phyloP scores from a whole-genome alignment of 2,329 filamentous ascomycete species.

The Alternaria atra region DNA sequence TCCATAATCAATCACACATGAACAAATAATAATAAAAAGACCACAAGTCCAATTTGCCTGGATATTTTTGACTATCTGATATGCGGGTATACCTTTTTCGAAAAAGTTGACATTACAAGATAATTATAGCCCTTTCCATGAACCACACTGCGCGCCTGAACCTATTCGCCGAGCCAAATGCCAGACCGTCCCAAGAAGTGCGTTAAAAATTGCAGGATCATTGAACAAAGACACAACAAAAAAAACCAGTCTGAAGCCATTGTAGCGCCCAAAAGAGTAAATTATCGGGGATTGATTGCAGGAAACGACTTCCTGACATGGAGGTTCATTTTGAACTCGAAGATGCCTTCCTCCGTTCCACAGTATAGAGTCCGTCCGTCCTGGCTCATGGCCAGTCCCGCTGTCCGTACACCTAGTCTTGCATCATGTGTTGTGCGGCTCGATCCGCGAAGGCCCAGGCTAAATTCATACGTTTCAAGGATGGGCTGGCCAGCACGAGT shows the following conservation, averaged over 20 bases:
- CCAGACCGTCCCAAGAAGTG: not conserved
- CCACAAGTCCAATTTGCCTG: not conserved
- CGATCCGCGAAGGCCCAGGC: constrained; percentile 34
- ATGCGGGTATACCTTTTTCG: constrained; percentile 17
- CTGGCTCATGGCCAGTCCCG: constrained; percentile 59
- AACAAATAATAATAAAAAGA: not conserved
- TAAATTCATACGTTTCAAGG: constrained; percentile 36
- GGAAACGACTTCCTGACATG: constrained; percentile 64
- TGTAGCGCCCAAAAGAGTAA: not conserved
- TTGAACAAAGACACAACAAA: not conserved
- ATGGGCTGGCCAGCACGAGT: constrained; percentile 40
- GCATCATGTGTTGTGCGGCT: constrained; percentile 40
- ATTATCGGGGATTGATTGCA: constrained; percentile 50
- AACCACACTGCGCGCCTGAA: constrained; percentile 5
- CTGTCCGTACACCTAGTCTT: constrained; percentile 54
- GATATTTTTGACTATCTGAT: constrained; percentile 7
- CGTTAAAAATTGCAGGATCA: not conserved
- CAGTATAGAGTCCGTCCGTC: constrained; percentile 59
- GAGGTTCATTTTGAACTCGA: constrained; percentile 75
- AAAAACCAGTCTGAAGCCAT: not conserved
- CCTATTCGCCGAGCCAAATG: constrained; percentile 13
- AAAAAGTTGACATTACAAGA: constrained; percentile 2
- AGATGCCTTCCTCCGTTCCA: constrained; percentile 73
- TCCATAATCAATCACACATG: constrained; percentile 5
- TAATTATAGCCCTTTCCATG: constrained; percentile 9